These are phyloP conservation scores for Dendrothele bispora DNA, from an alignment of 768 basidiomycete genomes.

Conservation along the genomic window DNA sequence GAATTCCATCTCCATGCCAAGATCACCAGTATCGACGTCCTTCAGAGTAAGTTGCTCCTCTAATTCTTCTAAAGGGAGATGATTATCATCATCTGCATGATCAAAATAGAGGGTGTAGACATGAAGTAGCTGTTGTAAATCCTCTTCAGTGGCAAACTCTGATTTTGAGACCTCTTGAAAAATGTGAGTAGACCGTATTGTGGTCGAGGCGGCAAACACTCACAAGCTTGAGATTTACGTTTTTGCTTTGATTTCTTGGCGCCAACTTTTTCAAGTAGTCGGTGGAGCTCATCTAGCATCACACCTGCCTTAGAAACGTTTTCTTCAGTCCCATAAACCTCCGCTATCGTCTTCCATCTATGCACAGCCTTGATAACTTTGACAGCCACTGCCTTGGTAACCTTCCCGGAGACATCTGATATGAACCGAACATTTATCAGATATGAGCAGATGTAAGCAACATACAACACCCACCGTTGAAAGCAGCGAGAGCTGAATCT, in stretches of 20 bases:
- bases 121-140: background rate
- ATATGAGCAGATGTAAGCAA: background rate
- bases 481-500: background rate
- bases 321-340: conserved; percentile 5
- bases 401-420: too few relatives aligned
- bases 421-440: too few relatives aligned
- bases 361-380: conserved; percentile 17
- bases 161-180: too few relatives aligned
- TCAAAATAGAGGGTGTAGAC: background rate
- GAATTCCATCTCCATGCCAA: conserved; percentile 1
- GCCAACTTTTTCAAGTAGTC: conserved; percentile 16
- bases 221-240: too few relatives aligned
- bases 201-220: too few relatives aligned
- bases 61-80: background rate
- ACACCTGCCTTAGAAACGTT: conserved; percentile 9
- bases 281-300: conserved; percentile 14
- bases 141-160: background rate
- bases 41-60: background rate
- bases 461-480: conserved; percentile 1
- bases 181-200: too few relatives aligned
- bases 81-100: background rate
- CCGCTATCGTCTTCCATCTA: conserved; percentile 18
- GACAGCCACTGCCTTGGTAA: conserved; percentile 13
- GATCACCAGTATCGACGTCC: background rate
- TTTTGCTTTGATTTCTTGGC: too few relatives aligned